Evolutionary conservation across 805 yeast species (phyloP), one percentile per base, ranked within the genome.

Genomic region (Monosporozyma servazzii): DNA sequence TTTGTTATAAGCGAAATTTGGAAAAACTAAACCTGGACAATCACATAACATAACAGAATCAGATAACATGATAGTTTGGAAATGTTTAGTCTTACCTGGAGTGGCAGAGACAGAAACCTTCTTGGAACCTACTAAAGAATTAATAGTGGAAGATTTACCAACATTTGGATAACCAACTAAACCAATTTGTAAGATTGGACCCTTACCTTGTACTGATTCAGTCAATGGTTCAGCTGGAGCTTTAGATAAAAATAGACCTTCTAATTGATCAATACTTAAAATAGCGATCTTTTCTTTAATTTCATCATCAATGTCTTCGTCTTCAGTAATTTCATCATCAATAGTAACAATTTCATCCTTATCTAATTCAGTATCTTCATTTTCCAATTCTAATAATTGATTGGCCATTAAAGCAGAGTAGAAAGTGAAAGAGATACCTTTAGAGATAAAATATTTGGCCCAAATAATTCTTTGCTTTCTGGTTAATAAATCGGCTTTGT

Each of bases 11-110:
- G 98, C 98, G 66, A 93, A 93, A 63, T 91, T 93, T 23, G 99
- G 99, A 75, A 93, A 93, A 17, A 93, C 99, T 55, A 93, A 76
- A 78, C 99, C 99, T 2, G 99, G 99, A 75, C 99, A 93, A 76
- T 93, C 99, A 71, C 98, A 93, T 49, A 93, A 75, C 58, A 89
- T 76, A 2, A 93, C 93, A 37, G 84, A 77, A 49, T 85, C 86
- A 0, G 96, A 81, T 45, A 93, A 76, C 64, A 81, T 79, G 55
- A 93, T 90, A 1, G 99, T 93, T 74, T 93, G 99, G 77, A 93
- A 93, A 75, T 93, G 99, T 68, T 93, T 93, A 13, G 99, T 93
- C 67, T 93, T 93, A 73, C 99, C 99, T 13, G 99, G 99, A 1
- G 99, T 93, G 1, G 98, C 77, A 2, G 98, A 91, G 39, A 93